Conservation (phyloP, 2,329 filamentous ascomycete genomes). For the Xylaria sp. region DNA sequence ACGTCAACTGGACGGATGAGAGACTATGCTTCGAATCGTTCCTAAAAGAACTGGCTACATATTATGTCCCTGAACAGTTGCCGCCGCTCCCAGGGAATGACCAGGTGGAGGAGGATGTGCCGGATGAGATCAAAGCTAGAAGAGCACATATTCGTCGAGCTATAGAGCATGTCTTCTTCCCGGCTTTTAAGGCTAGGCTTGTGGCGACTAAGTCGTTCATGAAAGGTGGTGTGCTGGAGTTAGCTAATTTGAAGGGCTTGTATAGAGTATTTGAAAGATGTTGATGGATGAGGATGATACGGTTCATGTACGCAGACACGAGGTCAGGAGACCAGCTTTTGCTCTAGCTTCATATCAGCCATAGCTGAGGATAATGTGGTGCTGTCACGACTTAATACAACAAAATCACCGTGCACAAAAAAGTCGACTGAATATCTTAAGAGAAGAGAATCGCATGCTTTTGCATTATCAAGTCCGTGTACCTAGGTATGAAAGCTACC, state of each 20-base stretch:
- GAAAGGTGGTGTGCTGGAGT: conserved; percentile 80
- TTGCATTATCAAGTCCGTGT: neutral
- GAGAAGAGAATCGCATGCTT: neutral
- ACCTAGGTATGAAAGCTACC: neutral
- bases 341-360: neutral
- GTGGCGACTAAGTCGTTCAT: conserved; percentile 84
- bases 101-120: conserved; percentile 55
- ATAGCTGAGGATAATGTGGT: too few relatives aligned
- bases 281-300: conserved; percentile 56
- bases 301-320: neutral
- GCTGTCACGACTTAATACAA: neutral
- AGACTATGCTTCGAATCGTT: conserved; percentile 87
- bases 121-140: conserved; percentile 66
- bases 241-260: conserved; percentile 90
- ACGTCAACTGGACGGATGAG: conserved; percentile 88
- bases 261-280: conserved; percentile 97
- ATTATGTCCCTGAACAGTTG: conserved; percentile 89
- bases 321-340: neutral
- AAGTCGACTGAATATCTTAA: neutral
- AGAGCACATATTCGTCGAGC: conserved; percentile 77
- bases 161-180: conserved; percentile 89
- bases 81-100: conserved; percentile 59
- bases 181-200: conserved; percentile 83
- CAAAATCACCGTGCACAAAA: neutral
- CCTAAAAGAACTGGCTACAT: conserved; percentile 85